Base-by-base conservation (phyloP, 352 stramenopile species). In the Phytophthora uliginosa region DNA sequence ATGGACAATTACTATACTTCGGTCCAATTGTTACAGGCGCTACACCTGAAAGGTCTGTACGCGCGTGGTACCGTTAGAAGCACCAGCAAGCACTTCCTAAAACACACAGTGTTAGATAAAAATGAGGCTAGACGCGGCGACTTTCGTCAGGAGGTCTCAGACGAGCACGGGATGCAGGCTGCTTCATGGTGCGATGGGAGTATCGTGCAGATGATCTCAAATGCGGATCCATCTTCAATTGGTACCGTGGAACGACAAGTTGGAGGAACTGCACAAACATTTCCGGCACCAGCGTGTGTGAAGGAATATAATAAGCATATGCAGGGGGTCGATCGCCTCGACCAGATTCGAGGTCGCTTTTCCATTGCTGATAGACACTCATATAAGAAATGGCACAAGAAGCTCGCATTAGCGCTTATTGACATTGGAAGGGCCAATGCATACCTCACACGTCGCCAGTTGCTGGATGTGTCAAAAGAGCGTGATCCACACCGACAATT, bases 351-450 rank as follows among this genome's bases (percentile, higher is more conserved):
- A 22, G 53, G 31, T 13, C 36, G 56, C 1, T 80, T 77, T 28
- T 80, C 72, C 31, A 7, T 80, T 31, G 65, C 71, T 0, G 67
- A 56, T 22, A 71, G 76, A 13, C 76, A 83, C 26, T 77, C 57
- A 0, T 73, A 67, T 36, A 71, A 79, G 28, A 74, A 65, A 33
- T 79, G 75, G 71, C 54, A 79, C 60, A 79, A 82, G 52, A 78
- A 79, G 31, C 47, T 79, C 0, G 50, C 20, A 4, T n/a, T 56
- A 6, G 24, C 64, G 0, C 22, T 77, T 1, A 55, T 76, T 2
- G 76, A 66, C 36, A 26, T 66, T 15, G 36, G 12, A 12, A 42
- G 36, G 17, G 13, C 36, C 5, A 18, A 42, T 7, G 36, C 36
- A 5, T 42, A 18, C 17, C 36, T 42, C 13, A 42, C 36, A 15